Evolutionary conservation across 352 stramenopile genomes (phyloP).

Genomic region (Pythium volutum): DNA sequence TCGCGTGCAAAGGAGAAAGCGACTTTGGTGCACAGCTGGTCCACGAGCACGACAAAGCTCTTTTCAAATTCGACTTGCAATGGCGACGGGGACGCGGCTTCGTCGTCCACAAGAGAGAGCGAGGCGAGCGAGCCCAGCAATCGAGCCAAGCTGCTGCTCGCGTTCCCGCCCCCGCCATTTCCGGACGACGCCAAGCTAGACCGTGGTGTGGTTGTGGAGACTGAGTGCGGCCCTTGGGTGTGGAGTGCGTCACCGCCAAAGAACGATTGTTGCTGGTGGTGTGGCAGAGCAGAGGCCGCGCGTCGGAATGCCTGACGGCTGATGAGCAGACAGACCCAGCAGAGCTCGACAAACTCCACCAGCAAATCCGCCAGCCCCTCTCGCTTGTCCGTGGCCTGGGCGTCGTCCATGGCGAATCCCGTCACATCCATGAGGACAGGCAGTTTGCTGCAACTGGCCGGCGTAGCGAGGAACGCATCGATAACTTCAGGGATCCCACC

Average conservation of each 20-base stretch:
- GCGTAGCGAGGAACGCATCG: conserved; percentile 48
- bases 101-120: conserved; percentile 12
- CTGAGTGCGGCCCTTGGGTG: background rate
- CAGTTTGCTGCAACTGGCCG: background rate
- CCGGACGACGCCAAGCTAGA: background rate
- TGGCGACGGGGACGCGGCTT: conserved; percentile 31
- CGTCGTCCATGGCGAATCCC: conserved; percentile 32
- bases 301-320: conserved; percentile 56
- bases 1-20: conserved; percentile 29
- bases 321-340: conserved; percentile 54
- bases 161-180: background rate
- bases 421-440: conserved; percentile 31
- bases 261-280: background rate
- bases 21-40: conserved; percentile 37
- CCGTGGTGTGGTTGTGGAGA: background rate
- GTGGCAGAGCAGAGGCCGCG: conserved; percentile 3
- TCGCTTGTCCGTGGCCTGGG: conserved; percentile 32
- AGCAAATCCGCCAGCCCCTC: conserved; percentile 54
- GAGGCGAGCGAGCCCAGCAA: background rate
- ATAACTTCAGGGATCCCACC: conserved; percentile 72
- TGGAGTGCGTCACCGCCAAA: background rate
- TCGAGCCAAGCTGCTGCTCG: background rate
- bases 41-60: conserved; percentile 53
- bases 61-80: conserved; percentile 72
- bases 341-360: conserved; percentile 54